Base-by-base conservation (phyloP, 2,329 filamentous ascomycete species). In the Aspergillus sp. region DNA sequence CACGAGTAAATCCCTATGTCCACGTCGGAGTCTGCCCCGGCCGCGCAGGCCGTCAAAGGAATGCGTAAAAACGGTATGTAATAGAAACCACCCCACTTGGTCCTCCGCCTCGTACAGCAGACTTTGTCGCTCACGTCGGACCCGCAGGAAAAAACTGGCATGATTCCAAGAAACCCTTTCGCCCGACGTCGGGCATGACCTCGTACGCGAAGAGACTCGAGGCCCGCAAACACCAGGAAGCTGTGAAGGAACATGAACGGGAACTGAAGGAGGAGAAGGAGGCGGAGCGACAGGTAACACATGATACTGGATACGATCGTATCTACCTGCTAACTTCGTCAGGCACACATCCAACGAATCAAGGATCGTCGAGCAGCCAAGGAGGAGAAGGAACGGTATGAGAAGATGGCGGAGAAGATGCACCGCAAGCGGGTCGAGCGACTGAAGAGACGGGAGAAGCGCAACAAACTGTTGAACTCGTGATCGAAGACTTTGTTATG, bases 201-300 rank as follows among this genome's bases (percentile, higher is more conserved):
- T 85, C 90, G 0, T 97, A 88, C 71, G 86, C 87, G 61, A 88
- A 91, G 73, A 86, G 93, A 49, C 77, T 84, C 43, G 86, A 87
- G 62, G 81, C 86, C 56, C 84, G 91, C 47, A 83, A 86, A 57
- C 82, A 86, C 6, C 81, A 86, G 63, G 82, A 84, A 11, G 85
- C 89, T n/a, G 83, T 89, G 64, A 97, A 97, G 77, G 89, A 91
- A 32, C 91, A 91, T 67, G 94, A 97, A 76, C 92, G 89, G 74
- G 91, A 97, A 73, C 85, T 99, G 85, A 95, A 93, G 78, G 89
- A 91, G 0, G 94, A 97, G 77, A 97, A 96, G 76, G 91, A 96
- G 69, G 84, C 88, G n/a, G 88, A 88, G 72, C 83, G 91, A 75
- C 80, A 93, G 80, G 91, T 94, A 74, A 57, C 81, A 58, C 32